phyloP scores from a whole-genome alignment of 2,329 filamentous ascomycete genomes.

The Mycocentrospora acerina region DNA sequence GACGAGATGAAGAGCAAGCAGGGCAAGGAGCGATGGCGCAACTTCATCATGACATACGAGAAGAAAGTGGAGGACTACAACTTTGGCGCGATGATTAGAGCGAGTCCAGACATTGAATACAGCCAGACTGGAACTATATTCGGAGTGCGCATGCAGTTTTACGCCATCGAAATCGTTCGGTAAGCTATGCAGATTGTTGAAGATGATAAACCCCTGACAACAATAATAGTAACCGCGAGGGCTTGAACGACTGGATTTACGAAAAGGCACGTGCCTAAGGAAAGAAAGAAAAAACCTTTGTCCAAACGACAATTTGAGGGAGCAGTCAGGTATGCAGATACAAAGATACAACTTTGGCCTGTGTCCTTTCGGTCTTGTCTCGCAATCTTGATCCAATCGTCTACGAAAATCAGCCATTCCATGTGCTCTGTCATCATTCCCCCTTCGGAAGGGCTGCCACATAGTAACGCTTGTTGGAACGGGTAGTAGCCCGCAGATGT shows the following conservation, averaged over 20 bases:
- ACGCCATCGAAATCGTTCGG: conserved; percentile 74
- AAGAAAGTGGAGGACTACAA: conserved; percentile 97
- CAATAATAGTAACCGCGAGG: conserved; percentile 70
- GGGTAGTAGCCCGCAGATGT: no score
- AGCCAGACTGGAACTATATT: conserved; percentile 89
- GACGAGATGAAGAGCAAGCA: conserved; percentile 96
- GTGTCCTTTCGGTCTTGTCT: no score
- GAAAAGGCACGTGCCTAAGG: conserved; percentile 67
- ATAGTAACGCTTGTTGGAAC: no score
- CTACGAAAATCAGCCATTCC: no score
- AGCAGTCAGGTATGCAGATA: no score
- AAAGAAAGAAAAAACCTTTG: background rate
- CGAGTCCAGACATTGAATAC: conserved; percentile 78
- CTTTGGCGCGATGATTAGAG: conserved; percentile 91
- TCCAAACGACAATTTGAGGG: no score
- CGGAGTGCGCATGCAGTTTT: conserved; percentile 80
- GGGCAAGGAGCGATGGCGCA: conserved; percentile 92
- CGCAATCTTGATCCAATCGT: no score
- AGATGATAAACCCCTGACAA: conserved; percentile 16
- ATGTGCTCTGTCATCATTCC: no score
- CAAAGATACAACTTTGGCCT: no score
- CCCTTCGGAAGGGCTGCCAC: no score
- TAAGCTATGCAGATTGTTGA: conserved; percentile 38
- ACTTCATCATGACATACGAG: conserved; percentile 91
- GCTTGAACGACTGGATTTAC: conserved; percentile 96